Evolutionary conservation across 169 alveolate species (phyloP), one percentile per base, ranked within the genome.

Genomic region (Ichthyophthirius multifiliis): DNA sequence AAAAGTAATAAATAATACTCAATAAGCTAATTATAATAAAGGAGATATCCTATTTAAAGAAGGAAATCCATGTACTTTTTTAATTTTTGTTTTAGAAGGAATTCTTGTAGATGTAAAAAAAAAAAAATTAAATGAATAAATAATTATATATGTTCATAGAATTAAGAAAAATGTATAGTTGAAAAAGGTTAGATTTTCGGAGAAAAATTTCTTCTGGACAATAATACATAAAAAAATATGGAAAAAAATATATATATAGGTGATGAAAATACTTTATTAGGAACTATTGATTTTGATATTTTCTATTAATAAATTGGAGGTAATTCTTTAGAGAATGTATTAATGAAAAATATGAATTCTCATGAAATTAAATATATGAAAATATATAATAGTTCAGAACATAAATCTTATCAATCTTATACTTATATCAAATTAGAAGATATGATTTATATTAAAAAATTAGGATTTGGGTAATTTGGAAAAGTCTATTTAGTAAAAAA

Each of bases 311-410:
- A 65, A 3, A 67, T 79, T 6, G 79, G 79, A 67, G 81, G 81
- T 0, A 71, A 74, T 43, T 16, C 71, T 10, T 27, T 78, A 7
- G 84, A 78, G 30, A 13, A 65, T 15, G 76, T 64, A 10, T 41
- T 78, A 10, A 18, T 64, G 44, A 78, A 78, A 67, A 78, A 78
- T 64, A 43, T 63, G 44, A 43, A 78, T 12, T 63, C 67, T 63
- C 84, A 64, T 67, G 84, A 78, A 44, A 73, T 78, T 12, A 78
- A 64, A 44, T 78, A 78, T 32, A 78, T 78, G 84, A 41, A 78
- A 20, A 78, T 31, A 27, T 55, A 55, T 27, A 39, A 55, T 55
- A 39, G 43, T 1, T 55, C 71, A 1, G 0, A 16, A 78, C 30
- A 78, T 63, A 27, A 18, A 43, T 23, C 41, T 32, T 35, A 78